phyloP scores from a whole-genome alignment of 2,329 filamentous ascomycete genomes.

The Paradendryphiella salina region DNA sequence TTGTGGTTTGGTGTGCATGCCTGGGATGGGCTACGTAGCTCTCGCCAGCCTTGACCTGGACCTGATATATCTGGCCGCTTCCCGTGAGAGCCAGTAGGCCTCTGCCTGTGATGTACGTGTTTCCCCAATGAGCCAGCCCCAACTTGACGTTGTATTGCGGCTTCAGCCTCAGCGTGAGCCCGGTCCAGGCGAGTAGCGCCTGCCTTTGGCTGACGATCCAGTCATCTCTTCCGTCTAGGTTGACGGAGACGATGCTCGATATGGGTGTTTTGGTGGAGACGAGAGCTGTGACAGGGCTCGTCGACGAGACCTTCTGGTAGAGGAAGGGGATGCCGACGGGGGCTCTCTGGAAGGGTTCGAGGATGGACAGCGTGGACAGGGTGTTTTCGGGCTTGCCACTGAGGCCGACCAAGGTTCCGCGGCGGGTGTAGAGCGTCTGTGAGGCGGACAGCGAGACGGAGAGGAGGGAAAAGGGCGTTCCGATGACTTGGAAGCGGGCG shows the following conservation, averaged over 20 bases:
- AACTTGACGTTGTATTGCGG: slow-evolving; percentile 75
- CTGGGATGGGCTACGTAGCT: slow-evolving; percentile 87
- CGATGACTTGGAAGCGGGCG: slow-evolving; percentile 91
- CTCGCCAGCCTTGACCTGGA: slow-evolving; percentile 79
- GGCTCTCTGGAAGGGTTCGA: slow-evolving; percentile 80
- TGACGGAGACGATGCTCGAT: slow-evolving; percentile 83
- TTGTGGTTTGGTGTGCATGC: slow-evolving; percentile 37
- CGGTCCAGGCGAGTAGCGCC: slow-evolving; percentile 94
- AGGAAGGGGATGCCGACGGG: slow-evolving; percentile 88
- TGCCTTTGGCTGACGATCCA: slow-evolving; percentile 91
- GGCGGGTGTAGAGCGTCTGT: slow-evolving; percentile 87
- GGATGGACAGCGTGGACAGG: slow-evolving; percentile 83
- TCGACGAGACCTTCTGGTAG: slow-evolving; percentile 85
- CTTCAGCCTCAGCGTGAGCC: slow-evolving; percentile 76
- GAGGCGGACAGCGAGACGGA: slow-evolving; percentile 92
- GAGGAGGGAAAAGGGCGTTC: slow-evolving; percentile 87
- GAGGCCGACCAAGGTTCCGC: slow-evolving; percentile 86
- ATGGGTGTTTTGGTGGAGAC: slow-evolving; percentile 85
- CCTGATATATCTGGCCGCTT: slow-evolving; percentile 85
- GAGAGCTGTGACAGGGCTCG: slow-evolving; percentile 82
- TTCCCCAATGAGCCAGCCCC: slow-evolving; percentile 87
- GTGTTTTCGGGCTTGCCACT: slow-evolving; percentile 90
- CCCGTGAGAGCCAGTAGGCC: slow-evolving; percentile 84
- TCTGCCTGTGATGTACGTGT: slow-evolving; percentile 81
- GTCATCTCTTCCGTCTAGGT: slow-evolving; percentile 90